phyloP scores from a whole-genome alignment of 2,329 filamentous ascomycete genomes.

The Neospermospora avenae region DNA sequence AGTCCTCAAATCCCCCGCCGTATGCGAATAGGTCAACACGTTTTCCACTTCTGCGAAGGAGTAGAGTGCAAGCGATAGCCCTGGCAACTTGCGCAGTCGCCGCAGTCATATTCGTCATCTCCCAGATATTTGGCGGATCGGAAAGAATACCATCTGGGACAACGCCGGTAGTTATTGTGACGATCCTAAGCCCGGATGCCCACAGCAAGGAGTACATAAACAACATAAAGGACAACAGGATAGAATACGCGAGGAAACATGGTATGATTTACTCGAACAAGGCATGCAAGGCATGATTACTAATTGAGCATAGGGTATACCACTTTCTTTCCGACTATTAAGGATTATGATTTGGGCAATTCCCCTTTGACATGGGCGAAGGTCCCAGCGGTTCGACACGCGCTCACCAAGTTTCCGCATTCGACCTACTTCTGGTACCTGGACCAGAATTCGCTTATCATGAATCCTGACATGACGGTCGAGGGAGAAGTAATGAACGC shows the following conservation, averaged over 20 bases:
- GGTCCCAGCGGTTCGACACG: slow-evolving; percentile 84
- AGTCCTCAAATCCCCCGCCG: slow-evolving; percentile 71
- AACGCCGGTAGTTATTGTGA: slow-evolving; percentile 74
- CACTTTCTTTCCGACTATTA: slow-evolving; percentile 75
- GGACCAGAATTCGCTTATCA: slow-evolving; percentile 80
- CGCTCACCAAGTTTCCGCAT: slow-evolving; percentile 74
- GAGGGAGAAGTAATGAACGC: slow-evolving; percentile 68
- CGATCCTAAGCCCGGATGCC: slow-evolving; percentile 67
- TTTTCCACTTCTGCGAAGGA: slow-evolving; percentile 54
- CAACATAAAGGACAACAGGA: slow-evolving; percentile 76
- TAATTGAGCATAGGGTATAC: slow-evolving; percentile 64
- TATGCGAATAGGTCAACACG: slow-evolving; percentile 61
- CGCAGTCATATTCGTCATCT: slow-evolving; percentile 58
- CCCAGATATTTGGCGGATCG: slow-evolving; percentile 33
- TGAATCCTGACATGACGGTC: slow-evolving; percentile 71
- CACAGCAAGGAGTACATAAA: slow-evolving; percentile 66
- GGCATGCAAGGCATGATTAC: slow-evolving; percentile 1
- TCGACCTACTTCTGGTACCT: slow-evolving; percentile 84
- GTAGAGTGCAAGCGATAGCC: slow-evolving; percentile 57
- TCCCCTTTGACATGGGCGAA: slow-evolving; percentile 67
- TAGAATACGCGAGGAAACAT: slow-evolving; percentile 80
- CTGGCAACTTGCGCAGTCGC: slow-evolving; percentile 39
- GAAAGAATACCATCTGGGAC: slow-evolving; percentile 47
- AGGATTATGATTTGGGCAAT: slow-evolving; percentile 68
- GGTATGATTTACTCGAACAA: slow-evolving; percentile 51